Conservation (phyloP, 2,329 filamentous ascomycete species). For the Fonsecaea pedrosoi region DNA sequence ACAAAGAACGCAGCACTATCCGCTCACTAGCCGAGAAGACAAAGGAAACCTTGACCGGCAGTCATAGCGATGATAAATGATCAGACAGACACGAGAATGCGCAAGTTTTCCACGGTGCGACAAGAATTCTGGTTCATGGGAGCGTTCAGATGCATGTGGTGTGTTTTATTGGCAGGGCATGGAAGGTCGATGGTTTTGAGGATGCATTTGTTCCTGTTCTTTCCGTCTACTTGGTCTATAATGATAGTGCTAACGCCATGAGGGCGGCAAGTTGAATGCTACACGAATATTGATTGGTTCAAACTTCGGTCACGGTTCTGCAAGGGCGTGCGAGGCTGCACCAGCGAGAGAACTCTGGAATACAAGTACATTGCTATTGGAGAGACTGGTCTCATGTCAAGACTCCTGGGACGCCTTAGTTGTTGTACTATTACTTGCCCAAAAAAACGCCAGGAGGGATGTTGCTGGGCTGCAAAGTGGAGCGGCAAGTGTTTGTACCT, state of each 20-base stretch:
- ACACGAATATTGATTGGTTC: background rate
- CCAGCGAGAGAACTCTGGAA: background rate
- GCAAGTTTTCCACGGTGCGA: background rate
- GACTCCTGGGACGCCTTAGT: background rate
- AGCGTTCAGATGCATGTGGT: background rate
- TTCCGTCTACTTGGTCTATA: background rate
- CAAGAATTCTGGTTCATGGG: background rate
- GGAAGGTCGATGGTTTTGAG: background rate
- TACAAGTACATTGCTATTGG: background rate
- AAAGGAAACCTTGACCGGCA: constrained; percentile 51
- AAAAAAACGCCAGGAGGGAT: background rate
- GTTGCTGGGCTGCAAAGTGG: background rate
- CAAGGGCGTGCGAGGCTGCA: background rate
- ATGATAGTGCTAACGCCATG: background rate
- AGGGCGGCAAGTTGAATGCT: background rate
- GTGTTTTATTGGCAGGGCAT: background rate
- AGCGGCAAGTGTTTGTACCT: background rate
- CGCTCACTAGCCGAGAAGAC: constrained; percentile 60
- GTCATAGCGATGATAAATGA: constrained; percentile 12
- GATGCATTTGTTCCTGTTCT: background rate
- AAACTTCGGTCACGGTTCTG: background rate
- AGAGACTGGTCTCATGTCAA: background rate
- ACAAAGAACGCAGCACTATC: constrained; percentile 40
- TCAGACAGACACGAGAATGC: background rate
- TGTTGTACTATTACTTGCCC: background rate